phyloP scores from a whole-genome alignment of 2,329 filamentous ascomycete species.

The Blastomyces gilchristii region DNA sequence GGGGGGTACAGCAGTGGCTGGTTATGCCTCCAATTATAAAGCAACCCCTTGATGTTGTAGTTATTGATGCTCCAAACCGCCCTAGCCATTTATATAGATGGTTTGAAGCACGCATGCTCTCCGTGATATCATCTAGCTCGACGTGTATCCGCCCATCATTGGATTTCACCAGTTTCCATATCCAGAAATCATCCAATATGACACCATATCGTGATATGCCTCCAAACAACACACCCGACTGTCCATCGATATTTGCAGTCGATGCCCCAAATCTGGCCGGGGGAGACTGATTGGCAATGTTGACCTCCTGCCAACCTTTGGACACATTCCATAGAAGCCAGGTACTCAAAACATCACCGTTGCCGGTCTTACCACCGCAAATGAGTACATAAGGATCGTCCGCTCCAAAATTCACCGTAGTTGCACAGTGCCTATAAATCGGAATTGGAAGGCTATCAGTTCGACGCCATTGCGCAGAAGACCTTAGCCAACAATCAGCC shows the following conservation, averaged over 20 bases:
- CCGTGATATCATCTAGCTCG: constrained; percentile 21
- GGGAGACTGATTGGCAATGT: constrained; percentile 29
- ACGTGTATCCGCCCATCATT: constrained; percentile 23
- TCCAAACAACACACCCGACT: constrained; percentile 57
- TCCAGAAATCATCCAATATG: constrained; percentile 53
- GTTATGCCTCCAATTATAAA: constrained; percentile 46
- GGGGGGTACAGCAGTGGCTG: constrained; percentile 27
- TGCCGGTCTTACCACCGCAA: constrained; percentile 50
- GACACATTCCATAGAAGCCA: constrained; percentile 46
- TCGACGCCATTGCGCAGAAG: constrained; percentile 52
- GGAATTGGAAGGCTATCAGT: constrained; percentile 57
- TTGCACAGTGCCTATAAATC: constrained; percentile 64
- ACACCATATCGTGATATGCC: constrained; percentile 58
- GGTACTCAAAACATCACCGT: constrained; percentile 40
- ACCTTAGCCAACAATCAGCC: constrained; percentile 65
- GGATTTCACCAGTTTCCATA: constrained; percentile 49
- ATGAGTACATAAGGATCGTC: constrained; percentile 42
- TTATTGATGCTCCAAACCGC: constrained; percentile 45
- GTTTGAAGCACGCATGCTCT: constrained; percentile 17
- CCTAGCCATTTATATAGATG: constrained; percentile 25
- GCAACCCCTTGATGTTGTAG: constrained; percentile 36
- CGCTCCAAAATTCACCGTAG: constrained; percentile 34
- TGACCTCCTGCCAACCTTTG: constrained; percentile 43
- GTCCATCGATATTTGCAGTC: constrained; percentile 33
- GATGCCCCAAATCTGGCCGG: constrained; percentile 48